These are phyloP conservation scores for Xylariaceae sp. DNA, from an alignment of 2,329 filamentous ascomycete genomes.

Conservation along the genomic window DNA sequence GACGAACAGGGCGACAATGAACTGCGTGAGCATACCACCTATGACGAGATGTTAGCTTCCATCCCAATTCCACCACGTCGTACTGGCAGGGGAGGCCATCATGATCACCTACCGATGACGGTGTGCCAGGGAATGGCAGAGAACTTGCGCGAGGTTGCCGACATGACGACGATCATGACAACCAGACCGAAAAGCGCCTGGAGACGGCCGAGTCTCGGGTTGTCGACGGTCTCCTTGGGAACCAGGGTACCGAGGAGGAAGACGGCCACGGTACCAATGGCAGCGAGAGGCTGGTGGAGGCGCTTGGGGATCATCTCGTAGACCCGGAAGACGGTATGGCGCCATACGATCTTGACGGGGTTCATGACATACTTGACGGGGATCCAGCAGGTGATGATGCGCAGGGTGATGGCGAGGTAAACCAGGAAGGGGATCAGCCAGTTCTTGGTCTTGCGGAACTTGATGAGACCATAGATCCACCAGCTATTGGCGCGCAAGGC, in stretches of 20 bases:
- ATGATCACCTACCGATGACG: slow-evolving; percentile 54
- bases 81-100: not conserved
- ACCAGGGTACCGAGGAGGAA: slow-evolving; percentile 76
- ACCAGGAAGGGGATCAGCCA: slow-evolving; percentile 83
- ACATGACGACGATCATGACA: slow-evolving; percentile 65
- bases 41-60: slow-evolving; percentile 4
- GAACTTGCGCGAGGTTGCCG: slow-evolving; percentile 64
- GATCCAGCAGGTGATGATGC: slow-evolving; percentile 68
- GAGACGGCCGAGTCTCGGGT: slow-evolving; percentile 73
- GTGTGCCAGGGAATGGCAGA: slow-evolving; percentile 64
- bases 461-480: slow-evolving; percentile 44
- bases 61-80: not conserved
- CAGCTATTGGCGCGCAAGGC: slow-evolving; percentile 29
- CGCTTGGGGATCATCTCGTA: slow-evolving; percentile 61
- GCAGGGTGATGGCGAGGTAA: slow-evolving; percentile 68
- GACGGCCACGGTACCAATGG: slow-evolving; percentile 58
- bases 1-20: slow-evolving; percentile 83
- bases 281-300: slow-evolving; percentile 58
- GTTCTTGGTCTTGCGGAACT: slow-evolving; percentile 64
- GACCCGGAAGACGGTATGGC: slow-evolving; percentile 54
- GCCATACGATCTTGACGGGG: slow-evolving; percentile 64
- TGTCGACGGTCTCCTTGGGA: slow-evolving; percentile 64
- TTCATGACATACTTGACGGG: slow-evolving; percentile 61
- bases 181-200: slow-evolving; percentile 73
- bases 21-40: slow-evolving; percentile 80